phyloP scores from a whole-genome alignment of 371 early-diverging fungal species.

The Rhizopus arrhizus region DNA sequence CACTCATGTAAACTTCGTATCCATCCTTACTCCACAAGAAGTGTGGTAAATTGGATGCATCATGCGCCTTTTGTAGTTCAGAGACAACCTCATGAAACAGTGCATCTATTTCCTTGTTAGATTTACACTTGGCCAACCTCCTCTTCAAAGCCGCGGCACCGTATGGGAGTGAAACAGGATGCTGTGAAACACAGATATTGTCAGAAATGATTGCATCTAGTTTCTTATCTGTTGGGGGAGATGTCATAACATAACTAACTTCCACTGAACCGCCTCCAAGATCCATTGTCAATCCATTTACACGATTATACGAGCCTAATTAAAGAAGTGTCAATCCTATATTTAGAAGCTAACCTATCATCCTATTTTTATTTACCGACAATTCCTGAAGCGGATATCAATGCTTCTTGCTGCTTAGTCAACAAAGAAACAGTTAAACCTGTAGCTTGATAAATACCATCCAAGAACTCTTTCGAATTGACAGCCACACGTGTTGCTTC shows the following conservation, averaged over 20 bases:
- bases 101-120: conserved; percentile 29
- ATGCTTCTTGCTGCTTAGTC: conserved; percentile 59
- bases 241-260: conserved; percentile 57
- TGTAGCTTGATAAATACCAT: conserved; percentile 49
- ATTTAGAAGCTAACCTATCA: too few relatives aligned
- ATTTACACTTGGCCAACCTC: conserved; percentile 35
- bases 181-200: conserved; percentile 36
- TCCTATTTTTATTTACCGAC: conserved; percentile 38
- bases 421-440: conserved; percentile 58
- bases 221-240: background rate
- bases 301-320: conserved; percentile 57
- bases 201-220: conserved; percentile 1
- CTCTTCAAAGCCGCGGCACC: conserved; percentile 62
- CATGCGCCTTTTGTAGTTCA: conserved; percentile 27
- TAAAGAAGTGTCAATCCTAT: background rate
- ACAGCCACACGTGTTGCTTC: conserved; percentile 65
- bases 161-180: conserved; percentile 66
- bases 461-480: conserved; percentile 56
- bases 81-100: conserved; percentile 49
- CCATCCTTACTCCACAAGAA: conserved; percentile 42
- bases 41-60: conserved; percentile 39
- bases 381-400: conserved; percentile 65
- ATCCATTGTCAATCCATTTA: conserved; percentile 66
- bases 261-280: conserved; percentile 69
- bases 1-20: conserved; percentile 59